Conservation (phyloP, 2,329 filamentous ascomycete genomes). For the Scedosporium boydii region DNA sequence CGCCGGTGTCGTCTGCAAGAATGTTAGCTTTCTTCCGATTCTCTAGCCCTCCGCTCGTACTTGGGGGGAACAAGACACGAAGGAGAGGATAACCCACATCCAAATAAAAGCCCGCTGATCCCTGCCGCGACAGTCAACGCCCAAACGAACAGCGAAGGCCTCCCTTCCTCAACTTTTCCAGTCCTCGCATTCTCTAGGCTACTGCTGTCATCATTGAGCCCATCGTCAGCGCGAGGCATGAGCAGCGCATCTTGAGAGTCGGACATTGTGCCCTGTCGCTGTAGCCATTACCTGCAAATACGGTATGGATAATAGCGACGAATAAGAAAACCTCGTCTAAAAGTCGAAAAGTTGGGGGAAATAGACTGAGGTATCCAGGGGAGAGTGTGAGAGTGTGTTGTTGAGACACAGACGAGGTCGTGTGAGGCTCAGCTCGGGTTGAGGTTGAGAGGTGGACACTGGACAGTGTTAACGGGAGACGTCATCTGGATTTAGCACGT, state of each 20-base stretch:
- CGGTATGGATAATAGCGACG: too few relatives aligned
- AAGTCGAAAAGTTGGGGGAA: too few relatives aligned
- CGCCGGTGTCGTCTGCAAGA: conserved; percentile 52
- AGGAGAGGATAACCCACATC: too few relatives aligned
- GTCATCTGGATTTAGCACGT: not conserved
- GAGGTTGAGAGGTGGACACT: too few relatives aligned
- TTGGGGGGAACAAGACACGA: too few relatives aligned
- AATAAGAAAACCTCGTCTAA: too few relatives aligned
- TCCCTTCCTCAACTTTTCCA: not conserved
- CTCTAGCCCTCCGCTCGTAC: too few relatives aligned
- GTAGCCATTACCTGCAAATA: not conserved
- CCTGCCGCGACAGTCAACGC: conserved; percentile 54
- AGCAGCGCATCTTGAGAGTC: conserved; percentile 4
- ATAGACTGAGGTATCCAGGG: too few relatives aligned
- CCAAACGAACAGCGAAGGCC: conserved; percentile 47
- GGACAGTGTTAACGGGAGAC: too few relatives aligned
- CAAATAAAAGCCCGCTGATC: conserved; percentile 59
- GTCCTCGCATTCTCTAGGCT: not conserved
- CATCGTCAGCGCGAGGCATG: not conserved
- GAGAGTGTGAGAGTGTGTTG: too few relatives aligned
- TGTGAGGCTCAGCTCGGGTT: too few relatives aligned
- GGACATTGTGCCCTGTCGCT: not conserved
- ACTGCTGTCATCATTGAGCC: not conserved
- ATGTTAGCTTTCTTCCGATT: not conserved
- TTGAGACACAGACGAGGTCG: too few relatives aligned